These are phyloP conservation scores for Fusarium armeniacum DNA, from an alignment of 2,329 filamentous ascomycete genomes.

Conservation along the genomic window DNA sequence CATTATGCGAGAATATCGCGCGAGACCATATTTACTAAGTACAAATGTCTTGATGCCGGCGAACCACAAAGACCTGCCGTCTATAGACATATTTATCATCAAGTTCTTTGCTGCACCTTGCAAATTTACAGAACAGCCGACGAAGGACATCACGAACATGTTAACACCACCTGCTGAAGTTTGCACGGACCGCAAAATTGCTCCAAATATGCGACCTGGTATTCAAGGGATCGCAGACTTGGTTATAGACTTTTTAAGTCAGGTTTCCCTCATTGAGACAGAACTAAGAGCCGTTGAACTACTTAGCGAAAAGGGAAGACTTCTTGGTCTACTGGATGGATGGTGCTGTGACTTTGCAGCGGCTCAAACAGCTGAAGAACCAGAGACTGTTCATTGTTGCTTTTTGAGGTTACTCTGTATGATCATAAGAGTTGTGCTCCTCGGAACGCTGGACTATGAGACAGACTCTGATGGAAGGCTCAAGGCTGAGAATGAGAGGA, in stretches of 20 bases:
- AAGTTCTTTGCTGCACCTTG: slow-evolving; percentile 60
- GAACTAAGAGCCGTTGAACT: slow-evolving; percentile 45
- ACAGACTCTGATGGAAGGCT: slow-evolving; percentile 48
- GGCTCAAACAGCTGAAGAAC: slow-evolving; percentile 26
- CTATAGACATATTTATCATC: slow-evolving; percentile 59
- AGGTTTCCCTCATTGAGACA: slow-evolving; percentile 49
- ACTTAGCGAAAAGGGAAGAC: slow-evolving; percentile 49
- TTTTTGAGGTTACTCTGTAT: slow-evolving; percentile 56
- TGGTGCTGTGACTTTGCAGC: slow-evolving; percentile 56
- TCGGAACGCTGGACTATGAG: slow-evolving; percentile 53
- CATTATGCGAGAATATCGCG: slow-evolving; percentile 60
- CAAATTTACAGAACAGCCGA: slow-evolving; percentile 55
- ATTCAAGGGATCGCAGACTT: slow-evolving; percentile 53
- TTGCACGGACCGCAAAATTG: slow-evolving; percentile 51
- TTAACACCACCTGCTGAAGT: slow-evolving; percentile 41
- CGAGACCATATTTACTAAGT: slow-evolving; percentile 53
- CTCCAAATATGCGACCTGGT: slow-evolving; percentile 55
- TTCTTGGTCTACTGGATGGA: slow-evolving; percentile 52
- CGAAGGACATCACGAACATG: slow-evolving; percentile 32
- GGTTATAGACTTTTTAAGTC: slow-evolving; percentile 53
- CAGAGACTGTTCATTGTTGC: slow-evolving; percentile 51
- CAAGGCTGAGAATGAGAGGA: slow-evolving; percentile 50
- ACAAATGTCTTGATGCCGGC: slow-evolving; percentile 52
- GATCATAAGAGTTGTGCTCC: slow-evolving; percentile 54
- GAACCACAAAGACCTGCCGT: slow-evolving; percentile 53